Conservation (phyloP, 169 alveolate genomes). For the Theileria equi region DNA sequence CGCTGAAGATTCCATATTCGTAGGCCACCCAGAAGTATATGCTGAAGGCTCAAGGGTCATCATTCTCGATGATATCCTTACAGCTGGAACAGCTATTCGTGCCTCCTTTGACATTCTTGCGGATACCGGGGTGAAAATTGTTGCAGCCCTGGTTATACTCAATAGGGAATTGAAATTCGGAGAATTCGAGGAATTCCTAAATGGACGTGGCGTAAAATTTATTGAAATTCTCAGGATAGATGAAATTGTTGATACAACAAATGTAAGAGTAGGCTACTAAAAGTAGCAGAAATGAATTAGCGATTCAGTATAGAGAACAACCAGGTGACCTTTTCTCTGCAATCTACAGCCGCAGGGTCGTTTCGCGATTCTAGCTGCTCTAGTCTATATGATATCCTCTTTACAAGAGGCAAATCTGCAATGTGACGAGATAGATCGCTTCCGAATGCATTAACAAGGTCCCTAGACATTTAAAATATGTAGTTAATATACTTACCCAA, state of each 20-base stretch:
- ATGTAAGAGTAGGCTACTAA: neutral
- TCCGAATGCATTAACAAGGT: conserved; percentile 52
- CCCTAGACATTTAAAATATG: conserved; percentile 18
- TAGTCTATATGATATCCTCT: conserved; percentile 22
- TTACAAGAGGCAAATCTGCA: conserved; percentile 36
- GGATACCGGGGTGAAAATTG: conserved; percentile 37
- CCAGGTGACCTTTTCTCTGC: conserved; percentile 62
- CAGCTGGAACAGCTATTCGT: conserved; percentile 48
- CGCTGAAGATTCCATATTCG: conserved; percentile 56
- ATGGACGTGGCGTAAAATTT: neutral
- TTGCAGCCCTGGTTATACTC: conserved; percentile 42
- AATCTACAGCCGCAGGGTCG: conserved; percentile 21
- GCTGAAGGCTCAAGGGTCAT: conserved; percentile 44
- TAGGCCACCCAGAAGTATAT: conserved; percentile 23
- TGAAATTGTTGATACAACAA: conserved; percentile 7
- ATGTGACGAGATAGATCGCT: conserved; percentile 47
- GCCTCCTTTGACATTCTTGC: conserved; percentile 24
- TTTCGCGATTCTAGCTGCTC: conserved; percentile 34
- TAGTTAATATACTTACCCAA: conserved; percentile 22
- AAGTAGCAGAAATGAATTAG: neutral
- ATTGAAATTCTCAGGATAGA: conserved; percentile 10
- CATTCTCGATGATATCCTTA: conserved; percentile 51
- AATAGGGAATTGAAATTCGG: conserved; percentile 49
- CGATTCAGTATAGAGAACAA: conserved; percentile 13
- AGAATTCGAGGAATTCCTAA: neutral